Evolutionary conservation across 2,329 filamentous ascomycete genomes (phyloP).

Genomic region (Colletotrichum australisinense): DNA sequence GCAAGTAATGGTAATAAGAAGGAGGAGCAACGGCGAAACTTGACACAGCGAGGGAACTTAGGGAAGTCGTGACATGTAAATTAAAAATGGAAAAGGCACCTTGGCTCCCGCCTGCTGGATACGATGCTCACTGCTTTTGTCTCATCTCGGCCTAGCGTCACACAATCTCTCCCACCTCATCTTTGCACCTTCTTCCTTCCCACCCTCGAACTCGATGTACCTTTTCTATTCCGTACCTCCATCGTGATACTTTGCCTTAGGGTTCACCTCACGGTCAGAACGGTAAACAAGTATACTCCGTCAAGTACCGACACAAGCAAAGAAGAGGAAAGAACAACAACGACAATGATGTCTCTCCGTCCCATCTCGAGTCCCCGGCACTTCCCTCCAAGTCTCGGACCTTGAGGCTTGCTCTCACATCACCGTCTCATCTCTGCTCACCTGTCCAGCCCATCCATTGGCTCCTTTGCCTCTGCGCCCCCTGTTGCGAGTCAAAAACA

Average conservation of each 20-base stretch:
- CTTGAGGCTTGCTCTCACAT: not conserved
- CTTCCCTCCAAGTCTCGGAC: not conserved
- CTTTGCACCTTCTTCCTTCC: not conserved
- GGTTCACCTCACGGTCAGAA: no score
- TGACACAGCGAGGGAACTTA: slow-evolving; percentile 15
- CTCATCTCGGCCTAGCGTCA: slow-evolving; percentile 36
- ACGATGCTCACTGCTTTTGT: slow-evolving; percentile 30
- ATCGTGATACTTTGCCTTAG: no score
- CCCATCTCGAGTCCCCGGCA: not conserved
- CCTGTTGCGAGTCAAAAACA: not conserved
- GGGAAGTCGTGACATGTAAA: slow-evolving; percentile 33
- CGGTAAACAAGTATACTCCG: no score
- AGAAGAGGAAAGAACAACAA: not conserved
- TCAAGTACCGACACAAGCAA: not conserved
- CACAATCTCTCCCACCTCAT: slow-evolving; percentile 21
- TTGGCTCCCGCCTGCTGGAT: slow-evolving; percentile 30
- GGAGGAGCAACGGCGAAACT: slow-evolving; percentile 2
- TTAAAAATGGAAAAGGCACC: slow-evolving; percentile 35
- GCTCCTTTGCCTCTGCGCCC: not conserved
- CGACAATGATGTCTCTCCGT: not conserved
- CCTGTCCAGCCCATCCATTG: not conserved
- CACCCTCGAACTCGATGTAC: not conserved
- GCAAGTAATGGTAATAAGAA: slow-evolving; percentile 6
- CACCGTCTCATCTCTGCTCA: slow-evolving; percentile 21
- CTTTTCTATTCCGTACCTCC: no score